A percentile compares a stretch with the other conserved stretches of the same genome.
Evolutionary conservation across 2,329 filamentous ascomycete genomes (phyloP).

Genomic region (Stromatinia cepivora): DNA sequence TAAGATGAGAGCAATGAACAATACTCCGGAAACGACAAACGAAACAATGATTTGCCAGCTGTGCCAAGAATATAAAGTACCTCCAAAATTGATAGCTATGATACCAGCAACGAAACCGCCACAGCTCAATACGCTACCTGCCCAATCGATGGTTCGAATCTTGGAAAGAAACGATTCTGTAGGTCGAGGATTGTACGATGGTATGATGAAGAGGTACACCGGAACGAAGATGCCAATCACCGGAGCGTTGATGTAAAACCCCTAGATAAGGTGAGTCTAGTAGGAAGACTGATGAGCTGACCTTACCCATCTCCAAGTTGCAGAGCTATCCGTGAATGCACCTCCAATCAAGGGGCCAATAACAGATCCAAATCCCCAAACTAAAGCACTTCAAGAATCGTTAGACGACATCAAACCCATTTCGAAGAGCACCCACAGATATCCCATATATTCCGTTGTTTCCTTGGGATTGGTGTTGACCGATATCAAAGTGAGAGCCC

Average conservation of each 20-base stretch:
- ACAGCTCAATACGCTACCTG: conserved; percentile 36
- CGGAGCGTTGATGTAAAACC: conserved; percentile 1
- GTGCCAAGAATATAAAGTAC: conserved; percentile 5
- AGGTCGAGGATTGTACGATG: background rate
- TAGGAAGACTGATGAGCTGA: background rate
- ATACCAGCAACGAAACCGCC: conserved; percentile 28
- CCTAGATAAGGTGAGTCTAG: background rate
- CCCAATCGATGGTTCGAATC: conserved; percentile 37
- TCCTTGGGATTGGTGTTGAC: conserved; percentile 42
- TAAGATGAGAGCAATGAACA: conserved; percentile 23
- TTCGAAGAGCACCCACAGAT: background rate
- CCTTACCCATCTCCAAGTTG: conserved; percentile 48
- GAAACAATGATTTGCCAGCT: conserved; percentile 27
- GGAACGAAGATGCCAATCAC: background rate
- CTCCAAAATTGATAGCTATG: conserved; percentile 15
- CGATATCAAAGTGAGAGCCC: conserved; percentile 48
- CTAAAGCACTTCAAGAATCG: background rate
- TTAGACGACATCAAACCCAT: background rate
- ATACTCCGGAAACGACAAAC: conserved; percentile 47
- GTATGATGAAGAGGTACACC: conserved; percentile 11
- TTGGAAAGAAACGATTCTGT: background rate
- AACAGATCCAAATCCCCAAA: conserved; percentile 13
- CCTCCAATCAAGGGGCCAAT: conserved; percentile 28
- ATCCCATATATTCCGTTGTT: conserved; percentile 34
- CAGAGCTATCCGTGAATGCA: conserved; percentile 46